phyloP scores from a whole-genome alignment of 768 basidiomycete genomes.

The Suillus alpinus region DNA sequence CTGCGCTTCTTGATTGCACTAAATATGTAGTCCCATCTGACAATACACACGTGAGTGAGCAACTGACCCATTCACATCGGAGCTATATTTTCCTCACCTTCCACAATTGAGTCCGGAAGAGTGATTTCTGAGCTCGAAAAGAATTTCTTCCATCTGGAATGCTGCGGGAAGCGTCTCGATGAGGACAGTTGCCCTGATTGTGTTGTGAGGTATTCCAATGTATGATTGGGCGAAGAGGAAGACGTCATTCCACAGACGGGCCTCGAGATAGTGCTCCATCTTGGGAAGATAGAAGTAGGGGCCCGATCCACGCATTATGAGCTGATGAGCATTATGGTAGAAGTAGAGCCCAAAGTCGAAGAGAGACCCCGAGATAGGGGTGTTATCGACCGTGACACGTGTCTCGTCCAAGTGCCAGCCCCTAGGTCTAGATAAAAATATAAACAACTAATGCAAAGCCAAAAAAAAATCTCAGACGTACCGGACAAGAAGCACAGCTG shows the following conservation, averaged over 20 bases:
- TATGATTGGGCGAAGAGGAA: constrained; percentile 93
- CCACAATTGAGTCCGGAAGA: constrained; percentile 96
- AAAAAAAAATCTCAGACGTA: constrained; percentile 32
- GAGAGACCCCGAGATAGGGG: constrained; percentile 85
- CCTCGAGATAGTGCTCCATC: constrained; percentile 98
- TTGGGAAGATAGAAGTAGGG: constrained; percentile 99
- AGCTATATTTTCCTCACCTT: constrained; percentile 46
- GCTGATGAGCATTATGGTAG: constrained; percentile 95
- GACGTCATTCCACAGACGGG: constrained; percentile 97
- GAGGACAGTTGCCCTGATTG: constrained; percentile 89
- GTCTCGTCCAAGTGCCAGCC: constrained; percentile 99
- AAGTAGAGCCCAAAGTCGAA: constrained; percentile 98
- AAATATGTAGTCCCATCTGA: constrained; percentile 92
- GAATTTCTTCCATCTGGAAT: constrained; percentile 99
- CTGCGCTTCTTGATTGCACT: constrained; percentile 98
- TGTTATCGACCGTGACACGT: constrained; percentile 85
- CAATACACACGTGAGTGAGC: constrained; percentile 16
- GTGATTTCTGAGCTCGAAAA: constrained; percentile 94
- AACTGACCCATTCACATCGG: background rate
- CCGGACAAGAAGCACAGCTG: constrained; percentile 91
- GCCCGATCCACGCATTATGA: constrained; percentile 80
- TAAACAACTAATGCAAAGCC: background rate
- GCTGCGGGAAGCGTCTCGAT: constrained; percentile 98
- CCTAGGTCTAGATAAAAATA: constrained; percentile 62
- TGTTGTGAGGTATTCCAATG: constrained; percentile 81